Evolutionary conservation across 257 asterid genomes (phyloP), one percentile per base, ranked within the genome.

Genomic region (Echites panduratus): DNA sequence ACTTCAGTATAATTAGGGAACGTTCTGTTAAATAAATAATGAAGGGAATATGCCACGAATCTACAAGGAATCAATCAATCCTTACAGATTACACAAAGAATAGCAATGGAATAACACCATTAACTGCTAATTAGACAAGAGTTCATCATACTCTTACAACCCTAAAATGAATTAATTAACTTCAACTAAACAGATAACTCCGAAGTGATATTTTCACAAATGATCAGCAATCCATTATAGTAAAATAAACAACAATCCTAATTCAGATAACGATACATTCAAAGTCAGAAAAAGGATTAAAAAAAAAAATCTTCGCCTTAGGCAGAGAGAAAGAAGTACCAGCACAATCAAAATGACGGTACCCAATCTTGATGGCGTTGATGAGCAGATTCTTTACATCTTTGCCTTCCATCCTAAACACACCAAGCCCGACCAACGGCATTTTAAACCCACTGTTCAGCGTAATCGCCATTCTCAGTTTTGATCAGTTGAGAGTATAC

Each of bases 281-380:
- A 56, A 24, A 8, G 35, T 54, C 49, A 43, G 8, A 44, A 13
- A 0, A 22, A 66, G 4, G 3, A 22, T 41, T 4, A 9, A 65
- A 50, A 4, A n/a, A 27, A 24, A 9, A 67, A 10, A n/a, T n/a
- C n/a, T n/a, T n/a, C n/a, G n/a, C n/a, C n/a, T n/a, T n/a, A n/a
- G 13, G 10, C 11, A 35, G 35, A 26, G 35, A 4, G 29, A 45
- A 2, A 68, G 24, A 1, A 69, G 57, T 69, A 84, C 90, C 88
- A 40, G 90, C 90, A 69, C 90, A 86, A 56, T 86, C 90, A 24
- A 86, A 84, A 82, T 86, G 90, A 59, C 90, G 90, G 27, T 86
- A 86, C n/a, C 90, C 90, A 35, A 82, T 72, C 71, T 86, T 84
- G 73, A 86, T 72, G n/a, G 90, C 88, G 71, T 78, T 73, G 70